Base-by-base conservation (phyloP, 83 land plant genomes). In the Isoetes engelmannii region DNA sequence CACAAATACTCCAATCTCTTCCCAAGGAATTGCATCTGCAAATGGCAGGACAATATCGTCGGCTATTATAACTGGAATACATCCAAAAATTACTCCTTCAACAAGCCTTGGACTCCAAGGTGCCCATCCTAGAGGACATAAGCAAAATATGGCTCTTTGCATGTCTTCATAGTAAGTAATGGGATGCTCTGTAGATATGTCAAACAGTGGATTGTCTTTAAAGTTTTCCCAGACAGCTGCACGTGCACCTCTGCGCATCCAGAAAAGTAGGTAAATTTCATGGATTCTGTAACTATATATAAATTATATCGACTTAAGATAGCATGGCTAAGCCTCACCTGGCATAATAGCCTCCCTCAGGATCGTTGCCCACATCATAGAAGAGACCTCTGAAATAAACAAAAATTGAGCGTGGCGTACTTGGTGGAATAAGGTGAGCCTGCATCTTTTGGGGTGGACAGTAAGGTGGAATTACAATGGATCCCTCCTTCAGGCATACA, bases 381-480 rank as follows among this genome's bases (percentile, higher is more conserved):
- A 84, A 88, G 54, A 88, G 64, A 19, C 92, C 92, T 15, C 89
- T 69, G 67, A 88, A 88, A 67, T 88, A 88, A 21, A 88, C 89
- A 85, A 88, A 88, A 65, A 88, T 88, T 46, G 92, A 88, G 6
- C 92, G 79, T 41, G 92, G 92, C 63, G 74, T 86, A 47, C 79
- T 71, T 0, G 89, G 90, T 44, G 92, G 87, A 68, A 88, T 86
- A 65, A 88, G 72, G 62, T 86, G 92, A 20, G 83, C 63, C 69
- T 88, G 84, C 89, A 88, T 88, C 72, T 88, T 88, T 73, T 88
- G 92, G 2, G 92, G 92, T 49, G 92, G 92, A 17, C 91, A 90
- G 77, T 86, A 88, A 3, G 92, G 92, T 61, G 89, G 92, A 54
- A 88, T 77, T 5, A 83, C 84, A 51, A 88, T 88, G 21, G 92